Conservation (phyloP, 495 filamentous ascomycete species). For the Podospora pseudoanserina region DNA sequence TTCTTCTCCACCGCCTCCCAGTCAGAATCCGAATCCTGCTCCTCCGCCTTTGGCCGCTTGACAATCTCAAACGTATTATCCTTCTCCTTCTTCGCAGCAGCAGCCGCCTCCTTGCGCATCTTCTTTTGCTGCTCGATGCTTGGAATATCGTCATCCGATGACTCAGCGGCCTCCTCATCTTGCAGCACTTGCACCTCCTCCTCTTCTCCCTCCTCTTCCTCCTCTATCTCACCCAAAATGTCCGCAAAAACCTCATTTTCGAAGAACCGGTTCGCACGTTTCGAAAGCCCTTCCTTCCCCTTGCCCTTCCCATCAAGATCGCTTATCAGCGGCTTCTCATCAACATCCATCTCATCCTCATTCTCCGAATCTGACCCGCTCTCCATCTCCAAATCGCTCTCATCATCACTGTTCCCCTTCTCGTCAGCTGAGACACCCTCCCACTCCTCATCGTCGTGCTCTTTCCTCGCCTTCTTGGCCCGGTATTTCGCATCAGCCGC, state of each 20-base stretch:
- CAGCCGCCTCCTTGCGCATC: slow-evolving; percentile 12
- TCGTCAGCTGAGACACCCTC: slow-evolving; percentile 77
- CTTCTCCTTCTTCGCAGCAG: slow-evolving; percentile 16
- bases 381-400: slow-evolving; percentile 45
- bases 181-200: slow-evolving; percentile 24
- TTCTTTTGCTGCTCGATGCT: slow-evolving; percentile 20
- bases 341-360: slow-evolving; percentile 43
- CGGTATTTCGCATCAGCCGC: slow-evolving; percentile 78
- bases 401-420: slow-evolving; percentile 55
- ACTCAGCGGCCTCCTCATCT: slow-evolving; percentile 7
- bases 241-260: slow-evolving; percentile 91
- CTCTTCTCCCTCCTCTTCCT: slow-evolving; percentile 53
- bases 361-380: slow-evolving; percentile 52
- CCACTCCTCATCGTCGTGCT: slow-evolving; percentile 84
- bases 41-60: slow-evolving; percentile 29
- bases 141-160: slow-evolving; percentile 20
- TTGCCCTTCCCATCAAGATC: slow-evolving; percentile 49
- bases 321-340: slow-evolving; percentile 43
- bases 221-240: slow-evolving; percentile 44
- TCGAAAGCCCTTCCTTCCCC: slow-evolving; percentile 61
- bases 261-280: slow-evolving; percentile 83
- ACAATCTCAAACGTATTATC: slow-evolving; percentile 51
- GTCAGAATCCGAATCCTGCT: slow-evolving; percentile 38
- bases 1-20: slow-evolving; percentile 67
- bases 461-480: slow-evolving; percentile 80